A percentile compares a stretch with the other conserved stretches of the same genome.
Conservation (phyloP, 345 rosid species). For the Dimocarpus longan region DNA sequence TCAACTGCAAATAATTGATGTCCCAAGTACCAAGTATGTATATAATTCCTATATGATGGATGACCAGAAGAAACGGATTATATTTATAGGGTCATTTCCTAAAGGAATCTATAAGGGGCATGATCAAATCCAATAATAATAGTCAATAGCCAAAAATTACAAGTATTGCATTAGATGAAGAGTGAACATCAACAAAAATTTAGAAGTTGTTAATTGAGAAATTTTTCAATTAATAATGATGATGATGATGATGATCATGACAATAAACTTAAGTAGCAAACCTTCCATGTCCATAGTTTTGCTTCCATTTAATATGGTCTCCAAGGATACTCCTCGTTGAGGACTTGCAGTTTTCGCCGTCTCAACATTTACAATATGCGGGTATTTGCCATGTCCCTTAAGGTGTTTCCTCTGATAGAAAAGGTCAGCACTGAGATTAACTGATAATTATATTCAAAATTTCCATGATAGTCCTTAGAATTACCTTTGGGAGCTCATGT, state of each 20-base stretch:
- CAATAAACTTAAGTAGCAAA: constrained; percentile 32
- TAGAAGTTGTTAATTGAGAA: background rate
- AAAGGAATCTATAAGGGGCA: background rate
- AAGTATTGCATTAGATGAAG: background rate
- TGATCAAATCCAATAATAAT: background rate
- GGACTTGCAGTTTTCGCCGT: constrained; percentile 21
- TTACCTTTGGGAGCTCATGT: constrained; percentile 78
- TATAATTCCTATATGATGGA: background rate
- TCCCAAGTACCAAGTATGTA: background rate
- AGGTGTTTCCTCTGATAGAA: constrained; percentile 47
- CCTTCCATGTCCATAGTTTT: constrained; percentile 64
- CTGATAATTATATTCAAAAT: constrained; percentile 14
- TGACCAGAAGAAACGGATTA: background rate
- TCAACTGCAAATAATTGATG: constrained; percentile 8
- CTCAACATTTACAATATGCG: constrained; percentile 62
- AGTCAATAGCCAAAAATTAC: constrained; percentile 3
- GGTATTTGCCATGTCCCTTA: constrained; percentile 52
- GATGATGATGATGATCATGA: background rate
- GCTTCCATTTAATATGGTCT: constrained; percentile 28
- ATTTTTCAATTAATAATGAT: background rate
- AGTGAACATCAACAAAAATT: constrained; percentile 15
- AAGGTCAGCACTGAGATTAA: constrained; percentile 10
- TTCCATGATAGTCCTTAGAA: background rate
- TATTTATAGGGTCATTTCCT: background rate
- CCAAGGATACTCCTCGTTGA: constrained; percentile 35